These are phyloP conservation scores for Silene coronaria DNA, from an alignment of 179 eudicot species.

Conservation along the genomic window DNA sequence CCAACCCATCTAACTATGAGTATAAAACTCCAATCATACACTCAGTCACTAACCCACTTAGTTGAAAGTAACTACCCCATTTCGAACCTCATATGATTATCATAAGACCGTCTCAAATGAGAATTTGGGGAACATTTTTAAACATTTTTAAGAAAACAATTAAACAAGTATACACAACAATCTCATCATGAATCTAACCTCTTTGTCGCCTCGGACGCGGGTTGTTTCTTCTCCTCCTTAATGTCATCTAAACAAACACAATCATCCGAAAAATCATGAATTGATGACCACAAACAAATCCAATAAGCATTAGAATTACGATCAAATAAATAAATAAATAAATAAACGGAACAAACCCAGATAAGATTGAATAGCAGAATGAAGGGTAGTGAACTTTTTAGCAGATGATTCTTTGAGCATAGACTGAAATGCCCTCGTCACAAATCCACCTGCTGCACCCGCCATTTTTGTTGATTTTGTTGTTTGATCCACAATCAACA, in stretches of 20 bases:
- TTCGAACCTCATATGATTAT: not conserved
- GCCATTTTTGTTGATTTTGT: conserved; percentile 29
- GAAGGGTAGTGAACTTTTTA: conserved; percentile 59
- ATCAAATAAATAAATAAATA: not conserved
- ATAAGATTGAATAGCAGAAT: conserved; percentile 60
- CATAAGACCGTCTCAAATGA: no score
- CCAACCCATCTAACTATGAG: no score
- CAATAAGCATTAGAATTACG: not conserved
- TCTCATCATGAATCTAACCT: conserved; percentile 40
- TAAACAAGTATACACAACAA: not conserved
- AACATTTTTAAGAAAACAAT: not conserved
- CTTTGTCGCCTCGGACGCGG: conserved; percentile 32
- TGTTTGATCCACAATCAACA: not conserved
- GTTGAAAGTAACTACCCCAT: not conserved
- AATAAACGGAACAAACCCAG: conserved; percentile 34
- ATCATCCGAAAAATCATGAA: conserved; percentile 5
- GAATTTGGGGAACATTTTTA: not conserved
- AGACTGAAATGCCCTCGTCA: conserved; percentile 76
- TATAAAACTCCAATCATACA: not conserved
- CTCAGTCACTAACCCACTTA: not conserved
- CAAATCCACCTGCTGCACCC: conserved; percentile 89
- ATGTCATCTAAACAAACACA: conserved; percentile 43
- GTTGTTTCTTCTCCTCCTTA: conserved; percentile 51
- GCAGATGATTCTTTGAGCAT: conserved; percentile 83
- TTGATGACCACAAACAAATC: not conserved